phyloP scores from a whole-genome alignment of 495 filamentous ascomycete genomes.

The Pyrenula massariospora region DNA sequence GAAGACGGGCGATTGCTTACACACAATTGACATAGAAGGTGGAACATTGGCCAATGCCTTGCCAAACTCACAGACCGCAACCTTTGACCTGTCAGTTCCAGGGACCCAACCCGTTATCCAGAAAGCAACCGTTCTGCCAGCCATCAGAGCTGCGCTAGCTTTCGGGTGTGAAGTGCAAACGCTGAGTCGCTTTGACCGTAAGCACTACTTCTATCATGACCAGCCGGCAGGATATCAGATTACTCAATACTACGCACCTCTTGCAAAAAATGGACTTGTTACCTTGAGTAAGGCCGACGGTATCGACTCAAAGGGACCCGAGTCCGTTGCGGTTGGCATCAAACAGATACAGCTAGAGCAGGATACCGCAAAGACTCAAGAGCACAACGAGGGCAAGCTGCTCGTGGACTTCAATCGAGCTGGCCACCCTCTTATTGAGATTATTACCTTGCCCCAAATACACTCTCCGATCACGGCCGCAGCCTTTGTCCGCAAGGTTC shows the following conservation, averaged over 20 bases:
- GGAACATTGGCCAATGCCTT: slow-evolving; percentile 52
- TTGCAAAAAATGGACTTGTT: slow-evolving; percentile 66
- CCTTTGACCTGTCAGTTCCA: slow-evolving; percentile 83
- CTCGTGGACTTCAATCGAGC: slow-evolving; percentile 92
- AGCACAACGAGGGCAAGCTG: slow-evolving; percentile 57
- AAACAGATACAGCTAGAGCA: slow-evolving; percentile 95
- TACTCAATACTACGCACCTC: slow-evolving; percentile 88
- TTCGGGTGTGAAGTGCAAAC: slow-evolving; percentile 67
- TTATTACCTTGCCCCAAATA: slow-evolving; percentile 84
- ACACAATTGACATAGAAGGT: slow-evolving; percentile 44
- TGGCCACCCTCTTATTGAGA: slow-evolving; percentile 81
- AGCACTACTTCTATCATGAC: slow-evolving; percentile 98
- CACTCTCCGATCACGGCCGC: slow-evolving; percentile 76
- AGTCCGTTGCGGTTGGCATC: slow-evolving; percentile 60
- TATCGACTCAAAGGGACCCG: slow-evolving; percentile 58
- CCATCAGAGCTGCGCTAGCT: slow-evolving; percentile 77
- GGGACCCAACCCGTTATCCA: slow-evolving; percentile 85
- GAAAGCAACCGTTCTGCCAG: slow-evolving; percentile 70
- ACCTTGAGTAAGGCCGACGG: slow-evolving; percentile 65
- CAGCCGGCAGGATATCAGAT: slow-evolving; percentile 95
- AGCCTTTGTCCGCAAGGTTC: slow-evolving; percentile 78
- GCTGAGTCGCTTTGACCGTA: slow-evolving; percentile 78
- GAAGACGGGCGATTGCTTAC: no score
- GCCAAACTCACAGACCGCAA: slow-evolving; percentile 76
- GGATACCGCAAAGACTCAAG: slow-evolving; percentile 89